phyloP scores from a whole-genome alignment of 192 early-diverging fungal species.

The Entomortierella chlamydospora region DNA sequence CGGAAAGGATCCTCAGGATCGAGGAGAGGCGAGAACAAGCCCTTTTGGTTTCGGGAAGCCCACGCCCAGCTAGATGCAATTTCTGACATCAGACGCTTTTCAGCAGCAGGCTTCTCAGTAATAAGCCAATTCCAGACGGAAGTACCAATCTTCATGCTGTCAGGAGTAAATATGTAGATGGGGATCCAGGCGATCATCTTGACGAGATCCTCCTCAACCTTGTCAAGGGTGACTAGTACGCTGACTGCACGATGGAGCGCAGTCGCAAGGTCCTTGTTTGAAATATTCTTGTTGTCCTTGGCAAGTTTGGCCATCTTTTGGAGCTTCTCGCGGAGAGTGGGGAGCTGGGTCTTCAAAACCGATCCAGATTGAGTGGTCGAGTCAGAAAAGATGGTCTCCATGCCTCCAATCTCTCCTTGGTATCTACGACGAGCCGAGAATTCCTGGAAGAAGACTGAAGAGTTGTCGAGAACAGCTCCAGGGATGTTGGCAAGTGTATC shows the following conservation, averaged over 20 bases:
- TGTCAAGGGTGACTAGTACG: conserved; percentile 53
- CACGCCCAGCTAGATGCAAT: conserved; percentile 88
- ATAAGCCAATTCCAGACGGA: conserved; percentile 94
- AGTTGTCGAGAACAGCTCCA: conserved; percentile 57
- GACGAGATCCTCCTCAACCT: conserved; percentile 80
- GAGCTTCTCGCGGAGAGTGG: conserved; percentile 52
- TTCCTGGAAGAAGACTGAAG: conserved; percentile 66
- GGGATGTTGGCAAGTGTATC: conserved; percentile 40
- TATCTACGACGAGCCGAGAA: conserved; percentile 63
- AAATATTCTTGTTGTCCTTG: conserved; percentile 47
- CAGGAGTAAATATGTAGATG: conserved; percentile 79
- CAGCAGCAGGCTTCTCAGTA: conserved; percentile 76
- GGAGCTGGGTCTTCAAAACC: conserved; percentile 55
- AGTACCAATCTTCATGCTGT: conserved; percentile 84
- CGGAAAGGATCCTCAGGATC: conserved; percentile 84
- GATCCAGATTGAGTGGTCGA: conserved; percentile 34
- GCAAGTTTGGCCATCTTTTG: conserved; percentile 57
- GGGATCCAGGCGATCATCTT: conserved; percentile 90
- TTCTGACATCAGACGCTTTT: conserved; percentile 85
- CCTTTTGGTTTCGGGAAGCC: conserved; percentile 79
- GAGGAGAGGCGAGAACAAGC: conserved; percentile 77
- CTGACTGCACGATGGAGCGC: conserved; percentile 68
- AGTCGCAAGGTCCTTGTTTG: conserved; percentile 62
- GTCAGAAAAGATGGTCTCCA: conserved; percentile 40
- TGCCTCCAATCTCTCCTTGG: conserved; percentile 60